Conservation (phyloP, 345 rosid genomes). For the Gossypioides kirkii region DNA sequence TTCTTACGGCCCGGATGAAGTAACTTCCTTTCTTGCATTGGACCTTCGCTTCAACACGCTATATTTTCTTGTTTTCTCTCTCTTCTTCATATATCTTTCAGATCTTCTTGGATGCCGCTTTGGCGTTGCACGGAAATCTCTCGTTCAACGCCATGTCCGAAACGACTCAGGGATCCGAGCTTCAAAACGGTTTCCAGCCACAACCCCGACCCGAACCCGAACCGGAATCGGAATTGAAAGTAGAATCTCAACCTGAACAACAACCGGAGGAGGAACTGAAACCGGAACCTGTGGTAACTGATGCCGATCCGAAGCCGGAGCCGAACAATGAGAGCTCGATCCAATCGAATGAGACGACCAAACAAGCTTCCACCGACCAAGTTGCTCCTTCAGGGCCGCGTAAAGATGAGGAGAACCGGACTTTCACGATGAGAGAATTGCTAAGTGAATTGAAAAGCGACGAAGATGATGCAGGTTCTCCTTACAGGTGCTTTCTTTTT, state of each 20-base stretch:
- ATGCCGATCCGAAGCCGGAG: background rate
- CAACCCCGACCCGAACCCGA: conserved; percentile 26
- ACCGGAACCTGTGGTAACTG: background rate
- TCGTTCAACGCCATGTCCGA: background rate
- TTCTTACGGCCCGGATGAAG: background rate
- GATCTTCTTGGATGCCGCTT: background rate
- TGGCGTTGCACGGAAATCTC: background rate
- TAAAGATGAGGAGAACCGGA: conserved; percentile 56
- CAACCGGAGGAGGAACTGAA: background rate
- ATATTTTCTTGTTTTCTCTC: background rate
- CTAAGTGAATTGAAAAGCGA: conserved; percentile 71
- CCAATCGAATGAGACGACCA: background rate
- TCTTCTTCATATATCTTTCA: background rate
- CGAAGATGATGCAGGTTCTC: conserved; percentile 60
- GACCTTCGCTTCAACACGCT: background rate
- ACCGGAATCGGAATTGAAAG: conserved; percentile 24
- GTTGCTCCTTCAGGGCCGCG: conserved; percentile 29
- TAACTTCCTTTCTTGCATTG: background rate
- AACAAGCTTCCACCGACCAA: conserved; percentile 20
- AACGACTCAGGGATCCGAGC: background rate
- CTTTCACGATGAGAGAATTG: conserved; percentile 80
- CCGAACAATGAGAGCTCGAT: background rate
- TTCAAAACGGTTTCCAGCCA: conserved; percentile 8
- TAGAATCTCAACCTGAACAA: background rate
- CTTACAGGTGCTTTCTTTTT: conserved; percentile 40